Evolutionary conservation across 352 stramenopile genomes (phyloP), one percentile per base, ranked within the genome.

Genomic region (Peronospora belbahrii): DNA sequence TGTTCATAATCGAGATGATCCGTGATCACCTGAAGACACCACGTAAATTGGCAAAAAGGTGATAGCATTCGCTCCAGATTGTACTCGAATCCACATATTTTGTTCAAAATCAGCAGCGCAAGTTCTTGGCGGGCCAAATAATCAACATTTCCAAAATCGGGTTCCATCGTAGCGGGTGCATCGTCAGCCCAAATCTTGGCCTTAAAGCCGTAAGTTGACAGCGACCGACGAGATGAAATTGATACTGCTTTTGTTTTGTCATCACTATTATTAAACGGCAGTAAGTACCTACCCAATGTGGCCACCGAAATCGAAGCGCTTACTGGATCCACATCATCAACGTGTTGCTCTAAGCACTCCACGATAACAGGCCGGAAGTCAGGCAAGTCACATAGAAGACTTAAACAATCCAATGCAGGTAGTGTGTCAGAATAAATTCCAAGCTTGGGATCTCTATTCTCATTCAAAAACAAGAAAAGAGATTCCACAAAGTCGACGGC

Each of bases 1-100:
- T 91, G 79, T 19, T 91, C 79, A 22, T 85, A 91, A 15, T 65
- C 67, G 10, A 91, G 59, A 48, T 91, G 79, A 46, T 91, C 79
- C 0, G 79, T 74, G 42, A 91, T 83, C 28, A 88, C 79, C 60
- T 91, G 79, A 27, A 91, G 52, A 41, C 70, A 84, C 79, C 79
- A 91, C 0, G 76, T 87, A 48, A 74, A 91, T 33, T 79, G 62
- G 32, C 72, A 87, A 23, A 88, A 88, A 20, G 79, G 76, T 38
- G 72, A 68, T 19, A 91, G 45, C 61, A 88, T 83, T 27, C 68
- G 67, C 50, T 91, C 79, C 38, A 91, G 52, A 25, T 68, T 81
- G 40, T 54, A 85, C 45, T 84, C 61, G 36, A 88, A 76, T 0
- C 74, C 76, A 32, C 79, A 91, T 6, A 91, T 73, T 56, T 87